Base-by-base conservation (phyloP, 2,329 filamentous ascomycete species). In the Chaetomium sp. region DNA sequence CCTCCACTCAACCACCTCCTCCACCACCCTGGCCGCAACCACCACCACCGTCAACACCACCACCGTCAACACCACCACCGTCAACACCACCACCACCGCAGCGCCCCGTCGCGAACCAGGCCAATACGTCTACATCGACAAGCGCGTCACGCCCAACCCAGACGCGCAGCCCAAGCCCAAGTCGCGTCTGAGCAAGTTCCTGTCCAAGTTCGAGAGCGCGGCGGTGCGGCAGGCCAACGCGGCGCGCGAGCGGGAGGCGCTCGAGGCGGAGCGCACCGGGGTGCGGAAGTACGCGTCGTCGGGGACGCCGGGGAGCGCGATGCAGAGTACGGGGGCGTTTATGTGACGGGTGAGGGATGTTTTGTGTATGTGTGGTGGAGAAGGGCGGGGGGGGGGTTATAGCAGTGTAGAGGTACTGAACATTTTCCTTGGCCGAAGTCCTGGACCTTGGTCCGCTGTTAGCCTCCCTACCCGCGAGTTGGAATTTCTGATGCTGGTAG, bases 181-280 rank as follows among this genome's bases (percentile, higher is more conserved):
- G 54, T 66, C 60, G 29, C 67, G 57, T 16, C 25, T 70, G 4
- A 42, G 57, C 56, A 61, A 56, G 31, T 67, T 70, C 54, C 29
- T 70, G 25, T 60, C 61, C 42, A 67, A 66, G 55, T 70, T 70
- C 56, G 63, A 69, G 60, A 66, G 53, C 25, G 58, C 67, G 2
- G 67, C 57, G 6, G 68, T 70, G n/a, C 63, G 62, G 31, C 27
- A 54, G 35, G 63, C 53, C 4, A 60, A 51, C 6, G 63, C 63
- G 8, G 55, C 54, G 27, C 38, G 60, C 12, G 65, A 70, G 9
- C 19, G 47, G 1, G 55, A 66, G 60, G 21, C 49, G 47, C 61
- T 66, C 8, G 67, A 67, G 61, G 61, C 65, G 23, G 58, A 62
- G 47, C 57, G 65, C 9, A 66, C 60, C 1, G 68, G 68, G 1